These are phyloP conservation scores for Geoglossum cookeanum DNA, from an alignment of 2,329 filamentous ascomycete species.

Conservation along the genomic window DNA sequence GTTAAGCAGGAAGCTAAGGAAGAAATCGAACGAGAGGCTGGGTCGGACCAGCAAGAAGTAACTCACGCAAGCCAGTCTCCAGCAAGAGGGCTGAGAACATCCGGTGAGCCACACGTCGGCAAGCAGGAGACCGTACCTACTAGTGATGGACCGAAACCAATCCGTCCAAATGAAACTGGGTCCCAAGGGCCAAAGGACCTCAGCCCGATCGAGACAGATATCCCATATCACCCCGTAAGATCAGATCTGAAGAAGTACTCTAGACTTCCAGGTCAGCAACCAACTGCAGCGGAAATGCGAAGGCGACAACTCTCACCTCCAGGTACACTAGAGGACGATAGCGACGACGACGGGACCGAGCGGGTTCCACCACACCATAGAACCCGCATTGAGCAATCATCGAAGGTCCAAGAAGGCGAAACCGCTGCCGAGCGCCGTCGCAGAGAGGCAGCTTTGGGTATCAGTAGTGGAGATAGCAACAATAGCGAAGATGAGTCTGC, in stretches of 20 bases:
- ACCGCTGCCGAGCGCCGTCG: conserved; percentile 5
- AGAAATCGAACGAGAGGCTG: conserved; percentile 10
- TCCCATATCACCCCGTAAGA: conserved; percentile 28
- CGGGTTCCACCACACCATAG: conserved; percentile 15
- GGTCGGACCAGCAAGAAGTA: neutral
- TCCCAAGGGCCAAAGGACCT: conserved; percentile 18
- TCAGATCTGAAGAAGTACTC: conserved; percentile 15
- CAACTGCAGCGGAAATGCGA: conserved; percentile 16
- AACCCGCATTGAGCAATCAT: neutral
- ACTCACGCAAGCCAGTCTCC: neutral
- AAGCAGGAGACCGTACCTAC: neutral
- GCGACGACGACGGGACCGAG: conserved; percentile 21
- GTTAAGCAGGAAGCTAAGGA: conserved; percentile 22
- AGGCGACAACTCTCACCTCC: conserved; percentile 4
- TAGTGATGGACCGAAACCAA: conserved; percentile 12
- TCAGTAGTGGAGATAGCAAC: neutral
- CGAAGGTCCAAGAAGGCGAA: neutral
- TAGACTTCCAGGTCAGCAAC: conserved; percentile 8
- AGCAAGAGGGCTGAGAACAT: neutral
- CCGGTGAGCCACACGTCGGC: neutral
- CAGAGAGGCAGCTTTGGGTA: conserved; percentile 4
- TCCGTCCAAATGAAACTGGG: conserved; percentile 10
- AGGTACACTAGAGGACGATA: conserved; percentile 16
- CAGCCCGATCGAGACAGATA: conserved; percentile 25
- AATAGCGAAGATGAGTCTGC: conserved; percentile 1